Percentiles rank a stretch among this genome's conserved stretches.
Evolutionary conservation across 257 asterid species (phyloP).

Genomic region (Rhazya stricta): DNA sequence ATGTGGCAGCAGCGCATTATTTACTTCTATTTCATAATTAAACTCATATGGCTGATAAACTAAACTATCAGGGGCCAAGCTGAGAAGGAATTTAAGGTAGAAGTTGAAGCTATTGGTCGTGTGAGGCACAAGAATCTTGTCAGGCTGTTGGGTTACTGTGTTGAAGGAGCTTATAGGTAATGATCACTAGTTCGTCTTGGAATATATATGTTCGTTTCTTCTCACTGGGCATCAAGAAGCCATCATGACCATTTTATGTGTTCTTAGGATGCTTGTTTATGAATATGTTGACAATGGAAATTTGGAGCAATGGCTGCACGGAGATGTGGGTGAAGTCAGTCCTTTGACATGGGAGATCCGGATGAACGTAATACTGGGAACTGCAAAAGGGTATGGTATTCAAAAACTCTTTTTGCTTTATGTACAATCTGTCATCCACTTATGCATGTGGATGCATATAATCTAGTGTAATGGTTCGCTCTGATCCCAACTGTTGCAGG

Average conservation of each 20-base stretch:
- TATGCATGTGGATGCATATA: neutral
- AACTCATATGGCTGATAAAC: constrained; percentile 14
- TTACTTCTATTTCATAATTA: constrained; percentile 10
- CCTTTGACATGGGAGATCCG: constrained; percentile 91
- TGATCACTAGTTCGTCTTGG: neutral
- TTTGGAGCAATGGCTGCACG: constrained; percentile 97
- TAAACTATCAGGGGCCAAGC: constrained; percentile 78
- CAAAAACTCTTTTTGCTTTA: neutral
- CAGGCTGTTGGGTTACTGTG: constrained; percentile 85
- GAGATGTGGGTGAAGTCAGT: constrained; percentile 88
- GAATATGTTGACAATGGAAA: constrained; percentile 88
- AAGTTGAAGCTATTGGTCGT: constrained; percentile 91
- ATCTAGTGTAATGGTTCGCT: constrained; percentile 1
- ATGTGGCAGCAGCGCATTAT: constrained; percentile 13
- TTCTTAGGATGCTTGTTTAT: constrained; percentile 83
- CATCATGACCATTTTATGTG: constrained; percentile 8
- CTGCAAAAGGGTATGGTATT: constrained; percentile 73
- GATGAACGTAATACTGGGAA: constrained; percentile 69
- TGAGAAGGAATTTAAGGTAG: constrained; percentile 89
- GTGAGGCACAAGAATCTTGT: constrained; percentile 97
- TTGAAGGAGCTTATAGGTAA: constrained; percentile 96
- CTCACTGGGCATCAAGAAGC: constrained; percentile 9
- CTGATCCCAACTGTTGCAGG: constrained; percentile 34
- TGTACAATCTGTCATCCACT: neutral
- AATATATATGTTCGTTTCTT: neutral